Percentiles rank a stretch among this genome's conserved stretches.
These are phyloP conservation scores for Coniochaeta prunicola DNA, from an alignment of 2,329 filamentous ascomycete genomes.

Conservation along the genomic window DNA sequence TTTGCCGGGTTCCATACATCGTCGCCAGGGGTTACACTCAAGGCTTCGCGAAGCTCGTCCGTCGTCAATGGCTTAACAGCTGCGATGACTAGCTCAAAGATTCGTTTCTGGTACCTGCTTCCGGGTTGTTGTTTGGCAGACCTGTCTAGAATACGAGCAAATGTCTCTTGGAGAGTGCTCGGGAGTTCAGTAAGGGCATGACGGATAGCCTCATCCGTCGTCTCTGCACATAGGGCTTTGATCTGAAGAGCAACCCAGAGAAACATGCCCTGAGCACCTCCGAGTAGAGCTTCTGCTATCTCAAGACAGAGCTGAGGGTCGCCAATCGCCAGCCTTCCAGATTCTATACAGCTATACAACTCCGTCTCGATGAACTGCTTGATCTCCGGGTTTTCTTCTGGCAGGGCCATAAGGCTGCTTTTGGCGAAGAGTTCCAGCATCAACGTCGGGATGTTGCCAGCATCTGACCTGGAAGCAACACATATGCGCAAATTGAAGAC, in stretches of 20 bases:
- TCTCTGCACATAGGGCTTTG: slow-evolving; percentile 22
- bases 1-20: slow-evolving; percentile 14
- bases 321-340: slow-evolving; percentile 6
- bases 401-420: slow-evolving; percentile 4
- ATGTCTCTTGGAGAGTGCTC: slow-evolving; percentile 20
- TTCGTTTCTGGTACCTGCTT: slow-evolving; percentile 15
- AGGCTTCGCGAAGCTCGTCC: slow-evolving; percentile 28
- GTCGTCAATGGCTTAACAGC: slow-evolving; percentile 21
- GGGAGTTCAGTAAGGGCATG: slow-evolving; percentile 23
- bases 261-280: slow-evolving; percentile 28
- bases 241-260: slow-evolving; percentile 29
- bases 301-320: slow-evolving; percentile 12
- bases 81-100: slow-evolving; percentile 22
- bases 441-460: background rate
- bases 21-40: slow-evolving; percentile 26
- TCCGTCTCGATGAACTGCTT: slow-evolving; percentile 11
- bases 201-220: slow-evolving; percentile 27
- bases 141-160: slow-evolving; percentile 20
- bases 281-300: slow-evolving; percentile 11
- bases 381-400: slow-evolving; percentile 18
- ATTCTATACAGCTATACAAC: slow-evolving; percentile 4
- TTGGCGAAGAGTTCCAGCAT: slow-evolving; percentile 3
- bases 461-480: slow-evolving; percentile 7
- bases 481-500: slow-evolving; percentile 6
- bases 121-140: slow-evolving; percentile 6